Evolutionary conservation across 768 basidiomycete species (phyloP).

Genomic region (Hericium erinaceus): DNA sequence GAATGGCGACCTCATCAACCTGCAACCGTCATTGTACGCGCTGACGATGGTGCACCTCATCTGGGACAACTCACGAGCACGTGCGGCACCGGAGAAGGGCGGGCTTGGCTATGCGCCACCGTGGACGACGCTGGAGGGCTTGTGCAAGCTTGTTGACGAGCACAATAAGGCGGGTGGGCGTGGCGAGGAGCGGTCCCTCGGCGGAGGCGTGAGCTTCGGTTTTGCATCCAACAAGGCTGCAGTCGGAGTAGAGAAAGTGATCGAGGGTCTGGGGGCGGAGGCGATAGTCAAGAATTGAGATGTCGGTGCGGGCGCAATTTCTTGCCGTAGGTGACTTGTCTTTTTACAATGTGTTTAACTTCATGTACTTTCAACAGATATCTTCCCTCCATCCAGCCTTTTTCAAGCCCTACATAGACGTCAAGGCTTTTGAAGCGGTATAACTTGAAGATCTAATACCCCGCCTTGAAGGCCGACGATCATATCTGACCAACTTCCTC

Average conservation of each 20-base stretch:
- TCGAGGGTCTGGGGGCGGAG: slow-evolving; percentile 16
- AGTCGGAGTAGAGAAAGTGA: slow-evolving; percentile 17
- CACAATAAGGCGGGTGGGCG: slow-evolving; percentile 19
- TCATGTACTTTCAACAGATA: too few species aligned
- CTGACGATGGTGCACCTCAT: slow-evolving; percentile 27
- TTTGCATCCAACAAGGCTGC: slow-evolving; percentile 17
- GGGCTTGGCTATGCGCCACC: slow-evolving; percentile 28
- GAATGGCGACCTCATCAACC: slow-evolving; percentile 24
- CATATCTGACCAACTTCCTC: too few species aligned
- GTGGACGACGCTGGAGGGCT: slow-evolving; percentile 24
- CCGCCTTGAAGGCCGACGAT: too few species aligned
- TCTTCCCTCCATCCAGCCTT: too few species aligned
- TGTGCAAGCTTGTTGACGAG: slow-evolving; percentile 27
- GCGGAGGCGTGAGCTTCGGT: slow-evolving; percentile 17
- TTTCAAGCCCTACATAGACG: too few species aligned
- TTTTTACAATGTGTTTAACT: too few species aligned
- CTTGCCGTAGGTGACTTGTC: too few species aligned
- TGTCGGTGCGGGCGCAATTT: background rate
- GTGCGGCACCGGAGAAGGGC: slow-evolving; percentile 23
- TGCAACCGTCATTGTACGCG: slow-evolving; percentile 31
- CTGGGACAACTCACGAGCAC: slow-evolving; percentile 32
- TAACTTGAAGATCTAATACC: too few species aligned
- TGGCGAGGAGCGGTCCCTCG: slow-evolving; percentile 19
- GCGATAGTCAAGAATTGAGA: slow-evolving; percentile 1
- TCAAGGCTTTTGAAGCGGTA: too few species aligned